Base-by-base conservation (phyloP, 805 yeast species). In the Candida ovalis region DNA sequence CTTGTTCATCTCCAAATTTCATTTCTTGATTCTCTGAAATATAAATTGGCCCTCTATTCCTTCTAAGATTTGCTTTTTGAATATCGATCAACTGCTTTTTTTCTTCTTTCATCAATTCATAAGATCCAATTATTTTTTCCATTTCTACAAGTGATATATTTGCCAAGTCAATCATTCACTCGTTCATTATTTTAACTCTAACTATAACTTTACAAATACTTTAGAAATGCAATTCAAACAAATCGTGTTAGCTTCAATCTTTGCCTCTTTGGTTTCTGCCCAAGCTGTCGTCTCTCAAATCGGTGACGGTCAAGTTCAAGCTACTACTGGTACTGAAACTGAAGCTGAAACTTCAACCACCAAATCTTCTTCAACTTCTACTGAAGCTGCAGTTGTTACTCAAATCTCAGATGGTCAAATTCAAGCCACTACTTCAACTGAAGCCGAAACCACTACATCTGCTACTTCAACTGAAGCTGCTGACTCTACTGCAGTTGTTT, bases 271-370 rank as follows among this genome's bases (percentile, higher is more conserved):
- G 25, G 58, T 44, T 22, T 15, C 57, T 17, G 39, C 59, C 17
- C 48, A 28, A 27, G 54, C 46, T 12, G 41, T 58, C 17, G 59
- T 55, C 47, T 42, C 50, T n/a, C 55, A 58, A 47, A 54, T 54
- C 40, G 59, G 49, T 37, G 61, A 57, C 42, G 61, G 61, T 39
- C 61, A 57, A 46, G 51, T 57, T 48, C 61, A 57, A 47, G 58
- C 51, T 30, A 44, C 39, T 17, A 41, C 35, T 17, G 36, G 21
- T 8, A 33, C 48, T 32, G 44, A 43, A 15, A n/a, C n/a, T n/a
- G n/a, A n/a, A n/a, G n/a, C n/a, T n/a, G n/a, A n/a, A n/a, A n/a
- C n/a, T n/a, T 30, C 47, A 17, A 23, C 46, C 1, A 19, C 50
- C 17, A 41, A 55, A 33, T n/a, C 53, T 32, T 21, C 53, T 37